Base-by-base conservation (phyloP, 306 rosid genomes). In the Casuarina equisetifolia region DNA sequence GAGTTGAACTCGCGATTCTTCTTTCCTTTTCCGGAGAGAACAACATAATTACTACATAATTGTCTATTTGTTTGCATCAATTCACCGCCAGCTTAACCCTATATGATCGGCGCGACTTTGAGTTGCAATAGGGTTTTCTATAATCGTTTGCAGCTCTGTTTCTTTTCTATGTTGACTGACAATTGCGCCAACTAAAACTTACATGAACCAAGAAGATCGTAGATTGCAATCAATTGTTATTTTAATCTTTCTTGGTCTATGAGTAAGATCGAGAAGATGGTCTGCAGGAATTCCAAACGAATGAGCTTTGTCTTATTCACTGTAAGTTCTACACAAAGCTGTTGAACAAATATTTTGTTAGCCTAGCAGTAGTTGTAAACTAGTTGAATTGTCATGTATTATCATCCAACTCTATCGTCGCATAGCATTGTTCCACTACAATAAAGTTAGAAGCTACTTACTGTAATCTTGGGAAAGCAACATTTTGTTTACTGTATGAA, bases 1-100 rank as follows among this genome's bases (percentile, higher is more conserved):
- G 54, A 49, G 73, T 76, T 64, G 79, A 53, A 75, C 62, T 75
- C 62, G 63, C n/a, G 72, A 48, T 38, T 48, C 40, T 49, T 66
- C 35, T 2, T 1, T 51, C 69, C 69, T 63, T 63, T 63, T 9
- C n/a, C 7, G 44, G 32, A 4, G 15, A 38, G 20, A 39, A 63
- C 8, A 39, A 63, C 46, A 38, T 13, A 36, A 62, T 38, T 59
- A 32, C 9, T 2, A 25, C 9, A 10, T 59, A n/a, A 13, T 12
- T 3, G 1, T 61, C 68, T 61, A 4, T 35, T 32, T 7, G 68
- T 38, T 63, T 40, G 49, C 70, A 40, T 39, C 70, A 15, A 16
- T 43, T 17, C 15, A 67, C 12, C 4, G 49, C 50, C 71, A 67
- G n/a, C 48, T 42, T 67, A 67, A 67, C 11, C 71, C 71, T 42